Evolutionary conservation across 768 basidiomycete species (phyloP).

Genomic region (Tremella yokohamensis): DNA sequence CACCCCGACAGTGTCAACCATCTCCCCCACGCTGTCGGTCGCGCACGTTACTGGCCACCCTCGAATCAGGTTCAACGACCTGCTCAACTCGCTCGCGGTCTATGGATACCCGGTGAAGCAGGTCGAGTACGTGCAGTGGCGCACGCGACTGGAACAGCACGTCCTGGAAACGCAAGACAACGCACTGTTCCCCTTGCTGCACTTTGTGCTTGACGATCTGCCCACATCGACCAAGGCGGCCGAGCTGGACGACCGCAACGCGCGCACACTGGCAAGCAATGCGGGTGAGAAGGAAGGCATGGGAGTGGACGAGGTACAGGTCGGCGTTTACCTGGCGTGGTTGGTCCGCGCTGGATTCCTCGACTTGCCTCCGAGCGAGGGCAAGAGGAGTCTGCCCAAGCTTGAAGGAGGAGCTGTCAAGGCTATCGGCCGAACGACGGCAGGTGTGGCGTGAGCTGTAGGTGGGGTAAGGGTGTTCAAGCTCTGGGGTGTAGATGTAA

Average conservation of each 20-base stretch:
- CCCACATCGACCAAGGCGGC: constrained; percentile 95
- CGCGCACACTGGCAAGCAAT: constrained; percentile 59
- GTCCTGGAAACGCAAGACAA: constrained; percentile 93
- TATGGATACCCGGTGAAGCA: constrained; percentile 77
- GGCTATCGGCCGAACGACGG: constrained; percentile 51
- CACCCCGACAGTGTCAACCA: constrained; percentile 40
- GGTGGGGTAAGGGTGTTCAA: too few relatives aligned
- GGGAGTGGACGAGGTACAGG: constrained; percentile 70
- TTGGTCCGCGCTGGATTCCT: constrained; percentile 80
- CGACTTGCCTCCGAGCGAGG: constrained; percentile 55
- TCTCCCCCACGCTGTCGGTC: constrained; percentile 56
- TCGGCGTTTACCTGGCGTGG: constrained; percentile 91
- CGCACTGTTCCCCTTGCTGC: constrained; percentile 91
- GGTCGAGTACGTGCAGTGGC: constrained; percentile 89
- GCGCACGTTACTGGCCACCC: constrained; percentile 79
- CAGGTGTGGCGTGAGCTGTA: constrained; percentile 13
- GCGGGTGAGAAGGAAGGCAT: constrained; percentile 52
- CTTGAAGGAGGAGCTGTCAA: constrained; percentile 41
- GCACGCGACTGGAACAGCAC: constrained; percentile 86
- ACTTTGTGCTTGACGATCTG: constrained; percentile 94
- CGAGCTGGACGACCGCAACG: constrained; percentile 81
- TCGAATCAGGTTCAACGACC: constrained; percentile 79
- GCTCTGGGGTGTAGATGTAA: too few relatives aligned
- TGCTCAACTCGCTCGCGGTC: constrained; percentile 66
- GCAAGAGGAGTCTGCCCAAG: constrained; percentile 41